Base-by-base conservation (phyloP, 2,329 filamentous ascomycete genomes). In the Exophiala phaeomuriformis region DNA sequence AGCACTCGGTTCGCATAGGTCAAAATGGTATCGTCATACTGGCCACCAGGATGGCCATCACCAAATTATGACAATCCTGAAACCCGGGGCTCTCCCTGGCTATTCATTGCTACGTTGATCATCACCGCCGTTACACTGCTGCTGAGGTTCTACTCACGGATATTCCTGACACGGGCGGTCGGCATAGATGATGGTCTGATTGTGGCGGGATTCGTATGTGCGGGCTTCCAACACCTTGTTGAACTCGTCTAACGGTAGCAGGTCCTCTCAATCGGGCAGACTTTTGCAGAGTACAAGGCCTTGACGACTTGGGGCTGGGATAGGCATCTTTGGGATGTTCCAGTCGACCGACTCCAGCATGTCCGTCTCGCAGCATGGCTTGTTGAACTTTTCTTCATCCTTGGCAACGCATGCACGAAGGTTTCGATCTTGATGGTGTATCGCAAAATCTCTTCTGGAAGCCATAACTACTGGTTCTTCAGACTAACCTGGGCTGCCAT, bases 351-450 rank as follows among this genome's bases (percentile, higher is more conserved):
- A 37, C 42, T 55, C 9, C 8, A 49, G 19, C 45, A 55, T 28
- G 12, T 53, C 9, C 45, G 56, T n/a, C 49, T 58, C 10, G 51
- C 49, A 29, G 56, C 47, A 6, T 58, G 52, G 56, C 33, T 58
- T 8, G 53, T 53, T 9, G 56, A 58, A 35, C 43, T 55, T 36
- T 58, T 58, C 52, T 58, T 58, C 43, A 28, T 55, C 9, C 30
- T 53, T n/a, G 50, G 52, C 31, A 58, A 55, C 30, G 49, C 49
- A 10, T 55, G 52, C 50, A 51, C 47, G 9, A 55, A 58, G 35
- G 42, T 51, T 35, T 55, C 56, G n/a, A 58, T 58, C 31, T 30
- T 55, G 29, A 52, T 55, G 10, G 46, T 55, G n/a, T 58, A 55
- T 31, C 49, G 52, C 41, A 58, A 50, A 41, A 50, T 58, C 19